Evolutionary conservation across 352 stramenopile species (phyloP).

Genomic region (Pythium monospermum): DNA sequence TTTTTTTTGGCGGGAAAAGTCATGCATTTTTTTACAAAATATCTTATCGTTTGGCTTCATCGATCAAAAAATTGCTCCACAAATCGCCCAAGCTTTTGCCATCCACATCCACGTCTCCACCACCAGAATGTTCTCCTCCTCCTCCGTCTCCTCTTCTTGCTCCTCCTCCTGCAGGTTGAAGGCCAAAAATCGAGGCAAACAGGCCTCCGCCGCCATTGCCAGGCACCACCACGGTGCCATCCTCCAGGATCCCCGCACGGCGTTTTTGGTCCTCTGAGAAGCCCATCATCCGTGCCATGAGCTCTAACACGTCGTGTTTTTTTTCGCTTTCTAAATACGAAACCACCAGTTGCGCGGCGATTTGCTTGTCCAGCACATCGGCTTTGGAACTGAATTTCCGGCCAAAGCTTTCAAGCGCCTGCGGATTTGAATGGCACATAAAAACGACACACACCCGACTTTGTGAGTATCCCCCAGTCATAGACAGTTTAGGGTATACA

Average conservation of each 20-base stretch:
- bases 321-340: constrained; percentile 69
- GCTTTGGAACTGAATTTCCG: constrained; percentile 49
- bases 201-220: constrained; percentile 59
- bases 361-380: constrained; percentile 62
- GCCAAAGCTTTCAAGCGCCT: constrained; percentile 57
- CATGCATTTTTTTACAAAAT: too few relatives aligned
- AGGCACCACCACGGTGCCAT: constrained; percentile 33
- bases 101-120: constrained; percentile 24
- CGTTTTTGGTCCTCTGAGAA: constrained; percentile 70
- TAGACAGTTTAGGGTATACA: neutral
- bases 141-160: neutral
- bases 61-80: constrained; percentile 62
- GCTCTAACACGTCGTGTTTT: constrained; percentile 60
- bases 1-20: constrained; percentile 3
- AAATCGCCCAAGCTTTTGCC: constrained; percentile 70
- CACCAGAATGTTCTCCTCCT: constrained; percentile 1
- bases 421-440: neutral
- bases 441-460: neutral
- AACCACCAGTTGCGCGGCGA: constrained; percentile 70
- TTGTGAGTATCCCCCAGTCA: too few relatives aligned
- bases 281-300: constrained; percentile 73
- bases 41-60: constrained; percentile 40
- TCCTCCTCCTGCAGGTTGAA: constrained; percentile 9
- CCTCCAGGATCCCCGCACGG: constrained; percentile 37
- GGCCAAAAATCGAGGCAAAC: constrained; percentile 60